These are phyloP conservation scores for Leccinum holopus DNA, from an alignment of 1,284 basidiomycete species.

Conservation along the genomic window DNA sequence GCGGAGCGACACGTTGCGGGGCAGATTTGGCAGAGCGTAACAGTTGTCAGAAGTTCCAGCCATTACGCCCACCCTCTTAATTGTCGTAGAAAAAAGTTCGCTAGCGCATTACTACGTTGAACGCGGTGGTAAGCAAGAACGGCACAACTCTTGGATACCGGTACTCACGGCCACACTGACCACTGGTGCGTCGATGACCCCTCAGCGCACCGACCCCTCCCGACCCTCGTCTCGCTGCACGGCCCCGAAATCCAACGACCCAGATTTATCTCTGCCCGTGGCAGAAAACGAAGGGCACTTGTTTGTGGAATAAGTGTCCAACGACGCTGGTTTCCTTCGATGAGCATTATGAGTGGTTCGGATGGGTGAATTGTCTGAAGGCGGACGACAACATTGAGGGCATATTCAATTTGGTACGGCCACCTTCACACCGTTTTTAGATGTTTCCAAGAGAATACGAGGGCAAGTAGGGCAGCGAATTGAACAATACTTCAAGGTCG, in stretches of 20 bases:
- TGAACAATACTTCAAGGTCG: background rate
- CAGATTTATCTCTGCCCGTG: background rate
- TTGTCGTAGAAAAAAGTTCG: conserved; percentile 1
- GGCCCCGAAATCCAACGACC: background rate
- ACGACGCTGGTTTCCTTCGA: background rate
- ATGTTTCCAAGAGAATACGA: background rate
- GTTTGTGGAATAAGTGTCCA: background rate
- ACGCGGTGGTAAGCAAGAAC: no score
- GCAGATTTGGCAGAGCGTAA: conserved; percentile 7
- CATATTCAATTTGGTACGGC: background rate
- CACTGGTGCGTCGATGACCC: no score
- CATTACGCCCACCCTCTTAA: background rate
- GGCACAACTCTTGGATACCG: no score
- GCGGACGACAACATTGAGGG: background rate
- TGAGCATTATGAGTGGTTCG: background rate
- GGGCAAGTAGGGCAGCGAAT: background rate
- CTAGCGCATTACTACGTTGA: background rate
- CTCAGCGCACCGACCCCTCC: background rate
- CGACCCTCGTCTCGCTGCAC: background rate
- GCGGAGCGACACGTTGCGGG: no score
- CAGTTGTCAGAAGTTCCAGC: background rate
- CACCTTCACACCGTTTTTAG: background rate
- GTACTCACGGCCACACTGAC: background rate
- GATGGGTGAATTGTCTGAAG: background rate
- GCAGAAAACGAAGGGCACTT: background rate